A percentile compares a stretch with the other conserved stretches of the same genome.
Evolutionary conservation across 1,284 basidiomycete species (phyloP).

Genomic region (Sutorius eximius): DNA sequence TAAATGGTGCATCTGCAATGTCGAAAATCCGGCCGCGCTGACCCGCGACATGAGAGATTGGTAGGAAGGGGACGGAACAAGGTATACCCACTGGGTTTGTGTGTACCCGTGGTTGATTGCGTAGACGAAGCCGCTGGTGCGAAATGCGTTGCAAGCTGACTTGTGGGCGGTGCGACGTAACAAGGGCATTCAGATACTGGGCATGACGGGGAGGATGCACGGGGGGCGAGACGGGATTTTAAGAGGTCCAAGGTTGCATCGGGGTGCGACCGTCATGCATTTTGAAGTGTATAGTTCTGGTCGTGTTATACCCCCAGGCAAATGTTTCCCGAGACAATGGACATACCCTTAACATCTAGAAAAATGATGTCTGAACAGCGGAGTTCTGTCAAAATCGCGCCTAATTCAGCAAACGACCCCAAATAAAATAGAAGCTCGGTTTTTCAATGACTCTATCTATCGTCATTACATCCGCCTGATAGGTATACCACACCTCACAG

Average conservation of each 20-base stretch:
- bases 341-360: too few species aligned
- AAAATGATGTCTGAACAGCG: background rate
- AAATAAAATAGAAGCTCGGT: background rate
- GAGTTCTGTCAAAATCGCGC: too few species aligned
- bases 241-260: background rate
- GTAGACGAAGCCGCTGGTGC: slow-evolving; percentile 60
- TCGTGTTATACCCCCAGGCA: background rate
- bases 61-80: background rate
- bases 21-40: slow-evolving; percentile 57
- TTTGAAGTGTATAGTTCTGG: background rate
- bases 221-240: background rate
- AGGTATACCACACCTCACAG: slow-evolving; percentile 14
- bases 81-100: slow-evolving; percentile 43
- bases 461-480: slow-evolving; percentile 15
- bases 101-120: slow-evolving; percentile 59
- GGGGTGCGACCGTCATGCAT: background rate
- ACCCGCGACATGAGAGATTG: background rate
- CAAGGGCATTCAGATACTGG: slow-evolving; percentile 16
- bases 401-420: background rate
- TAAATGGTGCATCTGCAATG: slow-evolving; percentile 62
- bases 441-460: slow-evolving; percentile 20
- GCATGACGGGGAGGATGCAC: slow-evolving; percentile 10
- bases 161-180: slow-evolving; percentile 20
- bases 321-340: background rate
- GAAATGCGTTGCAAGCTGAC: slow-evolving; percentile 51